Evolutionary conservation across 1,284 basidiomycete species (phyloP).

Genomic region (Marasmius tenuissimus): DNA sequence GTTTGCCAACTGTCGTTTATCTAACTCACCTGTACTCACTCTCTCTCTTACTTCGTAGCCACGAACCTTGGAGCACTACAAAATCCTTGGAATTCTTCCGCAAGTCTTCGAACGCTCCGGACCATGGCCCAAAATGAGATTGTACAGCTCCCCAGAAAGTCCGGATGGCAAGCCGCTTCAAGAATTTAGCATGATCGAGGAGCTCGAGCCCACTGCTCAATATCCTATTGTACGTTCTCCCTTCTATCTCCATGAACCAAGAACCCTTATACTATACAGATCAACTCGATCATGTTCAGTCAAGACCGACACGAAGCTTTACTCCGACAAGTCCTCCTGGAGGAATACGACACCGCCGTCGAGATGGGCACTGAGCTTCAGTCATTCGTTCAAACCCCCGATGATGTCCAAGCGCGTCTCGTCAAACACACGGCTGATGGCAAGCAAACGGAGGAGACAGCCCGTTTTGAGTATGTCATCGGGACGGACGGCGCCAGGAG

Average conservation of each 20-base stretch:
- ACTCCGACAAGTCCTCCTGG: constrained; percentile 25
- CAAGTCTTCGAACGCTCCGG: background rate
- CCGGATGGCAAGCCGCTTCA: constrained; percentile 6
- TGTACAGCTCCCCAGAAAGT: constrained; percentile 15
- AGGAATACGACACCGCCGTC: constrained; percentile 21
- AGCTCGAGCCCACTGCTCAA: background rate
- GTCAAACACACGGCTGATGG: constrained; percentile 17
- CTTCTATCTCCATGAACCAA: background rate
- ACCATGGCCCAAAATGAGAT: background rate
- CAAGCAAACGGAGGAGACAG: constrained; percentile 13
- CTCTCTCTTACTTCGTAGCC: background rate
- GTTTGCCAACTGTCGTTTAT: background rate
- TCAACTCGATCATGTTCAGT: constrained; percentile 26
- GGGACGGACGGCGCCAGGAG: constrained; percentile 39
- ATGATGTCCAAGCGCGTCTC: constrained; percentile 23
- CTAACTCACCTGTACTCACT: background rate
- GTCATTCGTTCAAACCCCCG: constrained; percentile 28
- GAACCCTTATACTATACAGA: constrained; percentile 5
- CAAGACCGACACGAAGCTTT: constrained; percentile 31
- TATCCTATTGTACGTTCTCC: constrained; percentile 7
- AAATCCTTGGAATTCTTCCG: background rate
- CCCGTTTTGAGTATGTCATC: constrained; percentile 29
- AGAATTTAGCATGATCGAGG: background rate
- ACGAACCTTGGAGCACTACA: constrained; percentile 3
- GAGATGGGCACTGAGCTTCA: constrained; percentile 31